Percentiles rank a stretch among this genome's conserved stretches.
Evolutionary conservation across 73 alveolate species (phyloP).

Genomic region (Stentor roeselii): DNA sequence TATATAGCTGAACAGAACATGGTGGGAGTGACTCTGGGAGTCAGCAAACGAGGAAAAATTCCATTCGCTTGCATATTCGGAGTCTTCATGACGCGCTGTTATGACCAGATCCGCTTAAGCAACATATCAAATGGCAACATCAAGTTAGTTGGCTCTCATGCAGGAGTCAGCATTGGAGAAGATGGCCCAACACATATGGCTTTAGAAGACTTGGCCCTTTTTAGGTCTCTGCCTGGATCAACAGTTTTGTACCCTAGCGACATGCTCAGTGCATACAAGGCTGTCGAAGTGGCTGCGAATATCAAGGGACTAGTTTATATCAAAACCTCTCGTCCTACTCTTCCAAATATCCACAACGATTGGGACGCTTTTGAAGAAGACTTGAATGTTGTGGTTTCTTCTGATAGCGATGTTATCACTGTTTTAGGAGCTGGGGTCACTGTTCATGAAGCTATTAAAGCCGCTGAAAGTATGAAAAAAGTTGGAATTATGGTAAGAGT

Average conservation of each 20-base stretch:
- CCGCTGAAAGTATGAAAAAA: slow-evolving; percentile 44
- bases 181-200: slow-evolving; percentile 83
- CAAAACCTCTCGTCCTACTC: slow-evolving; percentile 60
- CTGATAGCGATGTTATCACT: slow-evolving; percentile 42
- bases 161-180: slow-evolving; percentile 74
- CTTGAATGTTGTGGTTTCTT: slow-evolving; percentile 34
- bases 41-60: slow-evolving; percentile 61
- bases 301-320: slow-evolving; percentile 48
- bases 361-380: slow-evolving; percentile 53
- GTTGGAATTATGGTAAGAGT: slow-evolving; percentile 53
- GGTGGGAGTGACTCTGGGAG: slow-evolving; percentile 62
- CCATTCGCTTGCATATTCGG: slow-evolving; percentile 72
- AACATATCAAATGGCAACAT: slow-evolving; percentile 56
- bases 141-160: slow-evolving; percentile 69
- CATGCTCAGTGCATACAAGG: slow-evolving; percentile 60
- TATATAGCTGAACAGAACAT: slow-evolving; percentile 73
- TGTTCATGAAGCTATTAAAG: slow-evolving; percentile 54
- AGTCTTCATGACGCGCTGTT: slow-evolving; percentile 70
- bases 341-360: slow-evolving; percentile 43
- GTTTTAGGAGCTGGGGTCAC: slow-evolving; percentile 70
- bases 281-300: slow-evolving; percentile 66
- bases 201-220: slow-evolving; percentile 66
- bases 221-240: slow-evolving; percentile 59
- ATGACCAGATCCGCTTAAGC: slow-evolving; percentile 71
- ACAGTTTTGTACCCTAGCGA: slow-evolving; percentile 69